A percentile compares a stretch with the other conserved stretches of the same genome.
phyloP scores from a whole-genome alignment of 2,329 filamentous ascomycete genomes.

The Fusarium tanahbumbuense region DNA sequence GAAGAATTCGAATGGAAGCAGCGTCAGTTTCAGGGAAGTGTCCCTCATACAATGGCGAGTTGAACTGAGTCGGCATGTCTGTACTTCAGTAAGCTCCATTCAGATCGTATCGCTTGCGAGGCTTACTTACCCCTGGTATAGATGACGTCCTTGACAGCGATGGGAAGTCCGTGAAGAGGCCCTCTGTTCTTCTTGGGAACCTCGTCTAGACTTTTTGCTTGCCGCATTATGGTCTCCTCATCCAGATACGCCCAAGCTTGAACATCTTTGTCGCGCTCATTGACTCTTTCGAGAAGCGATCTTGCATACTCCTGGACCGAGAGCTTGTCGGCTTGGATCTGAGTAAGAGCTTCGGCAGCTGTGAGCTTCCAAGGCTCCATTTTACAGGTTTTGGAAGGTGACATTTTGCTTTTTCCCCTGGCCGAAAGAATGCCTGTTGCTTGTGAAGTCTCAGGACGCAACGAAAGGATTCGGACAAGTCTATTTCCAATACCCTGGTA shows the following conservation, averaged over 20 bases:
- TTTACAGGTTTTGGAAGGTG: slow-evolving; percentile 21
- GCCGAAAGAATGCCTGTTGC: not conserved
- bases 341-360: slow-evolving; percentile 56
- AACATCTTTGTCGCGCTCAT: slow-evolving; percentile 57
- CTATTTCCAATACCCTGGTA: slow-evolving; percentile 1
- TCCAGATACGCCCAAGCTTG: slow-evolving; percentile 65
- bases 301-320: slow-evolving; percentile 63
- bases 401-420: slow-evolving; percentile 12
- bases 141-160: slow-evolving; percentile 72
- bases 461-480: not conserved
- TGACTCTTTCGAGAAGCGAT: slow-evolving; percentile 60
- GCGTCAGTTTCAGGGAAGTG: slow-evolving; percentile 63
- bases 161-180: slow-evolving; percentile 66
- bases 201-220: slow-evolving; percentile 63
- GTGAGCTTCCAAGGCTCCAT: slow-evolving; percentile 49
- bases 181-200: slow-evolving; percentile 62
- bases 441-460: not conserved
- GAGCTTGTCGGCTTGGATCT: slow-evolving; percentile 56
- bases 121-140: slow-evolving; percentile 62
- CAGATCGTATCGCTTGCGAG: not conserved
- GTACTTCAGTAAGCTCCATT: slow-evolving; percentile 1
- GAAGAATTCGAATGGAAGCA: slow-evolving; percentile 62
- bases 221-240: slow-evolving; percentile 57
- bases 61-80: slow-evolving; percentile 69
- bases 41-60: slow-evolving; percentile 65